A percentile compares a stretch with the other conserved stretches of the same genome.
Evolutionary conservation across 345 rosid species (phyloP).

Genomic region (Hibiscus trionum): DNA sequence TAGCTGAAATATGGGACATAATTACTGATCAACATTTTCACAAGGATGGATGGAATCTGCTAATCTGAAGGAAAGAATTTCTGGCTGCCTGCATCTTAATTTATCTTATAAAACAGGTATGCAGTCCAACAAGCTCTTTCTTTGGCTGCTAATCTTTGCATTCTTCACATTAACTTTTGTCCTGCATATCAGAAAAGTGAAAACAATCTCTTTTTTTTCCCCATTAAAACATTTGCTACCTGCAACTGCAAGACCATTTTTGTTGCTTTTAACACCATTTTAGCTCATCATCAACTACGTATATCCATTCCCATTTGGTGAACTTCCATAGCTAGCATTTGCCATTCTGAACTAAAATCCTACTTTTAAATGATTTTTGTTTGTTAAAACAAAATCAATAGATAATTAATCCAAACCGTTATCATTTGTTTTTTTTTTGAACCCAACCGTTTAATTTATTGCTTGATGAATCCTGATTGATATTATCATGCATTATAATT

Average conservation of each 20-base stretch:
- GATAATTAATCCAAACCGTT: no score
- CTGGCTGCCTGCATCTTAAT: background rate
- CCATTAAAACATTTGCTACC: no score
- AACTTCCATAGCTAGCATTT: background rate
- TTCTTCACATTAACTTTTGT: background rate
- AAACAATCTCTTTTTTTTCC: no score
- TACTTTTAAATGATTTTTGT: background rate
- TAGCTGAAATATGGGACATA: background rate
- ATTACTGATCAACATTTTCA: background rate
- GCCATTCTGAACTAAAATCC: background rate
- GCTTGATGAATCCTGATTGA: no score
- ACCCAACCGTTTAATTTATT: no score
- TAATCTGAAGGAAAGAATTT: background rate
- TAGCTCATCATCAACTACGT: background rate
- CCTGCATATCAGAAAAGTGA: no score
- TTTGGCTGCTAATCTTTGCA: background rate
- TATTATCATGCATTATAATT: no score
- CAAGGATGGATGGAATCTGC: background rate
- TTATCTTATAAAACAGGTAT: constrained; percentile 21
- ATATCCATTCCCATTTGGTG: background rate
- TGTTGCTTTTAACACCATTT: background rate
- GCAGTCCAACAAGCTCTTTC: background rate
- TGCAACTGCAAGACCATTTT: background rate
- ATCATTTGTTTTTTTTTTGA: no score
- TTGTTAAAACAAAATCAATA: no score